Evolutionary conservation across 805 yeast species (phyloP), one percentile per base, ranked within the genome.

Genomic region (Schwanniomyces polymorphus): DNA sequence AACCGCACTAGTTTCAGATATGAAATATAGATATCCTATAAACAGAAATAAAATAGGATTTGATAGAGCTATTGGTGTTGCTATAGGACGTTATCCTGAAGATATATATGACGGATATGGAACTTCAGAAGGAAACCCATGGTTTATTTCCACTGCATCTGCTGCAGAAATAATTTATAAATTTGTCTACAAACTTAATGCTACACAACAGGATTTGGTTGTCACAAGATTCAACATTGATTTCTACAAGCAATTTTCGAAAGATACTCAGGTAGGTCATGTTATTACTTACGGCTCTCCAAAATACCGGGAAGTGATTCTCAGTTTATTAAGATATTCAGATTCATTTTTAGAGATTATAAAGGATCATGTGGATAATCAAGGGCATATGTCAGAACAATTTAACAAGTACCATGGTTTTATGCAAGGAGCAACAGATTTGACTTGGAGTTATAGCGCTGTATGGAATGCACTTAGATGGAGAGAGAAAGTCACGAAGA

Each of bases 361-460:
- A 34, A 75, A 78, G 57, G 73, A 74, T 35, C 89, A 85, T 64
- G 81, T 80, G 39, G 87, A 80, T 55, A 68, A 66, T 44, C 79
- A 81, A 16, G 95, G 95, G 2, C 79, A 77, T 44, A 84, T 92
- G 82, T 85, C 91, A 58, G 98, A 92, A 67, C 97, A 92, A 61
- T 89, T 90, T 64, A 89, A 88, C 67, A 82, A 79, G 58, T 78
- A 83, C 57, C 81, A 78, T 37, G 98, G 98, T 0, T 90, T 67
- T 63, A 81, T 90, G 86, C 86, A 85, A 64, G 98, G 98, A 6
- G 98, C 98, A 0, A 67, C 70, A 46, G 81, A 88, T 56, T 78
- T 92, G 55, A 91, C 97, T 4, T 92, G 98, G 98, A 86, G 95
- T 50, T 89, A 89, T 62, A 81, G 90, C 27, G 78, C 96, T 4